These are phyloP conservation scores for Venturia pyrina DNA, from an alignment of 2,329 filamentous ascomycete genomes.

Conservation along the genomic window DNA sequence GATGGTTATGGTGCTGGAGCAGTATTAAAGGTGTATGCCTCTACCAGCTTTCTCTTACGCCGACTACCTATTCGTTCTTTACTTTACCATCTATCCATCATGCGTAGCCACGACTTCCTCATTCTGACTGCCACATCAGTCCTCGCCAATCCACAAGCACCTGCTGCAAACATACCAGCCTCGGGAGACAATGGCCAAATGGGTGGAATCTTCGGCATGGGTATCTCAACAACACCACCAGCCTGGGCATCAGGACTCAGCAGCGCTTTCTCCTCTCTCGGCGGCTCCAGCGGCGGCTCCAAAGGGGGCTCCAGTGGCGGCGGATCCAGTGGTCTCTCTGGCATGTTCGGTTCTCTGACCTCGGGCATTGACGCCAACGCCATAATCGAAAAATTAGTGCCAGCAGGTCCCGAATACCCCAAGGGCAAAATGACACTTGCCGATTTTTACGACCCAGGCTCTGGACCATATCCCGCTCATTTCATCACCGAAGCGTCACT, in stretches of 20 bases:
- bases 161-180: not conserved
- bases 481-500: constrained; percentile 1
- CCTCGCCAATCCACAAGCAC: not conserved
- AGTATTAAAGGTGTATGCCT: too few species aligned
- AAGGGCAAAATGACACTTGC: not conserved
- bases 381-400: not conserved
- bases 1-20: not conserved
- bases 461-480: constrained; percentile 12
- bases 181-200: constrained; percentile 4
- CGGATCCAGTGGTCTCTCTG: not conserved
- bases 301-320: not conserved
- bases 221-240: not conserved
- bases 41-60: too few species aligned
- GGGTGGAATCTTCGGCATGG: constrained; percentile 11
- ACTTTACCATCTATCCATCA: not conserved
- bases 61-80: not conserved
- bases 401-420: constrained; percentile 4
- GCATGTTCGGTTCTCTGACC: not conserved
- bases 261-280: not conserved
- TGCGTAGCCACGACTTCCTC: not conserved
- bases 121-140: not conserved
- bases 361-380: not conserved
- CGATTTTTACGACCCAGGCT: not conserved
- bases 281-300: not conserved
- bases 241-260: not conserved